phyloP scores from a whole-genome alignment of 2,329 filamentous ascomycete species.

The Trematosphaeria pertusa region DNA sequence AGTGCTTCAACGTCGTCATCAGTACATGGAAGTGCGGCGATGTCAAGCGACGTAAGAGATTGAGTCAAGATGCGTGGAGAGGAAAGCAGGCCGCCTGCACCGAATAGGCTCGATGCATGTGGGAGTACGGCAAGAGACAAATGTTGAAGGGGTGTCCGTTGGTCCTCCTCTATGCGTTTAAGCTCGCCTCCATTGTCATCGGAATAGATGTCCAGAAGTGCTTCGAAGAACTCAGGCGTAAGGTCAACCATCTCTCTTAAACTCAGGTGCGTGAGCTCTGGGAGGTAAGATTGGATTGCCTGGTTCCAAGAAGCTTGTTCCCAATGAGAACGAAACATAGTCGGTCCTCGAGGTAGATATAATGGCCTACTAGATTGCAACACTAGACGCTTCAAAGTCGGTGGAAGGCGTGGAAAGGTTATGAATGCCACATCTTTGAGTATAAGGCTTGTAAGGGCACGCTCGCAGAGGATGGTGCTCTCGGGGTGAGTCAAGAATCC shows the following conservation, averaged over 20 bases:
- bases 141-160: conserved; percentile 8
- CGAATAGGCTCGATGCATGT: conserved; percentile 9
- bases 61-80: conserved; percentile 34
- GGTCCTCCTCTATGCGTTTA: background rate
- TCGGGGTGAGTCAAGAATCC: too few relatives aligned
- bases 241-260: conserved; percentile 20
- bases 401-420: conserved; percentile 18
- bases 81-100: conserved; percentile 12
- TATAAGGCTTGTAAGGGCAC: conserved; percentile 18
- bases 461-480: background rate
- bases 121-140: conserved; percentile 12
- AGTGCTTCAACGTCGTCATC: conserved; percentile 44
- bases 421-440: conserved; percentile 11
- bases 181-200: conserved; percentile 1
- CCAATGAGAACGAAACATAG: background rate
- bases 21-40: conserved; percentile 24
- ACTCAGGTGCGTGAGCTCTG: conserved; percentile 26
- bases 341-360: background rate
- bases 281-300: conserved; percentile 9
- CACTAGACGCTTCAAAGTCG: conserved; percentile 24
- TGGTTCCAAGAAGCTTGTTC: background rate
- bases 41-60: conserved; percentile 20
- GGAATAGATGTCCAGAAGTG: conserved; percentile 20
- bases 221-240: conserved; percentile 7
- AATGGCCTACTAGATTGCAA: conserved; percentile 7